Percentiles rank a stretch among this genome's conserved stretches.
Evolutionary conservation across 306 rosid species (phyloP).

Genomic region (Vigna hirtella): DNA sequence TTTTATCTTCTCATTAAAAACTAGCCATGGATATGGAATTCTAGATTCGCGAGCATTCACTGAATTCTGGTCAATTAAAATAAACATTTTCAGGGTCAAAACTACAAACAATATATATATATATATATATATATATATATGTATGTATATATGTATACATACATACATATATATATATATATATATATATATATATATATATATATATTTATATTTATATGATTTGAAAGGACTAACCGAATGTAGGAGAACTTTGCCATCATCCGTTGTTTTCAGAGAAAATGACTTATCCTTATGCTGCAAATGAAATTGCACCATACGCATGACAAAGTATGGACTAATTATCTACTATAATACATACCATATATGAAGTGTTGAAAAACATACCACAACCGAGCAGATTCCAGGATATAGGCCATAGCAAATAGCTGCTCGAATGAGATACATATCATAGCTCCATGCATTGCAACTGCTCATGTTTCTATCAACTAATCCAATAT

Average conservation of each 20-base stretch:
- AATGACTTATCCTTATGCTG: conserved; percentile 93
- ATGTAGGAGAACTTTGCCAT: conserved; percentile 89
- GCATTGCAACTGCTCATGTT: conserved; percentile 59
- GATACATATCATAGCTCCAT: conserved; percentile 78
- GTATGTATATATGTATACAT: no score
- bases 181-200: no score
- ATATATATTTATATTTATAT: no score
- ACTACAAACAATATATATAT: background rate
- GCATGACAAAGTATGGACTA: conserved; percentile 20
- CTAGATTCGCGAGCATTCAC: conserved; percentile 88
- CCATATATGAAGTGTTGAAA: background rate
- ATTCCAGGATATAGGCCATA: conserved; percentile 94
- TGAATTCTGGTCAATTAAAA: conserved; percentile 70
- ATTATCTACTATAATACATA: background rate
- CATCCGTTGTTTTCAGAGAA: conserved; percentile 94
- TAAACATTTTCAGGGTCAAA: conserved; percentile 19
- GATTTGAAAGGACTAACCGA: conserved; percentile 59
- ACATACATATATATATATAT: no score
- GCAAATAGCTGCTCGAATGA: conserved; percentile 82
- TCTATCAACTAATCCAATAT: conserved; percentile 79
- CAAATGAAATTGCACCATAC: conserved; percentile 43
- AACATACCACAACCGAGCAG: conserved; percentile 85
- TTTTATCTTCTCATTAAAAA: conserved; percentile 94
- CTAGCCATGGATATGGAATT: conserved; percentile 95
- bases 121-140: no score